Percentiles rank a stretch among this genome's conserved stretches.
These are phyloP conservation scores for Elongisporangium prolatum DNA, from an alignment of 352 stramenopile species.

Conservation along the genomic window DNA sequence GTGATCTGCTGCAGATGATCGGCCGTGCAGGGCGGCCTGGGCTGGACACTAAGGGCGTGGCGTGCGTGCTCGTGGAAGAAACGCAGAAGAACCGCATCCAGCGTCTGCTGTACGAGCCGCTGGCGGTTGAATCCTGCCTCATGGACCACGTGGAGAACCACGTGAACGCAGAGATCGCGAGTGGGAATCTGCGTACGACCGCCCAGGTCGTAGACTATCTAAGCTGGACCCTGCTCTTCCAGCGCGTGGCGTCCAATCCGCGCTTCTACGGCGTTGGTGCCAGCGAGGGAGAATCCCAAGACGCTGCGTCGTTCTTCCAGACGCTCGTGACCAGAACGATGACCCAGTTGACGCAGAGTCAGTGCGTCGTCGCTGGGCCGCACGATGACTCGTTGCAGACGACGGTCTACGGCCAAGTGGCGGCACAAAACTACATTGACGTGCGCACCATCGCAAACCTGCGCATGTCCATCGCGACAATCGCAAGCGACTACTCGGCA, in stretches of 20 bases:
- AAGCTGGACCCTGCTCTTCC: slow-evolving; percentile 96
- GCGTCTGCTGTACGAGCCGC: slow-evolving; percentile 97
- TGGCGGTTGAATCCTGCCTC: slow-evolving; percentile 97
- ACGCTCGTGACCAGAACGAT: slow-evolving; percentile 72
- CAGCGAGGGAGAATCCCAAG: slow-evolving; percentile 26
- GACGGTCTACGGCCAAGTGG: slow-evolving; percentile 90
- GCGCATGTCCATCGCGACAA: slow-evolving; percentile 26
- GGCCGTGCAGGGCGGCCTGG: slow-evolving; percentile 94
- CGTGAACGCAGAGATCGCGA: slow-evolving; percentile 96
- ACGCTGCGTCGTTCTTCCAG: slow-evolving; percentile 72
- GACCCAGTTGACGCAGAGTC: slow-evolving; percentile 74
- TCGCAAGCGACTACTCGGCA: slow-evolving; percentile 9
- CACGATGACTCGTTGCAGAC: slow-evolving; percentile 44
- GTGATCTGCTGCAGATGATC: slow-evolving; percentile 99
- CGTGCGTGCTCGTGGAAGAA: slow-evolving; percentile 96
- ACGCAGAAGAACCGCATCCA: slow-evolving; percentile 99
- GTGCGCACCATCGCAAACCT: slow-evolving; percentile 86
- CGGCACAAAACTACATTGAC: slow-evolving; percentile 96
- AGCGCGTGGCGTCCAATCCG: slow-evolving; percentile 94
- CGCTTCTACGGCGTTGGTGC: slow-evolving; percentile 91
- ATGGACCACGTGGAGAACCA: slow-evolving; percentile 89
- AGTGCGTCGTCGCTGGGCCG: slow-evolving; percentile 77
- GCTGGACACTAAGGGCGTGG: slow-evolving; percentile 94
- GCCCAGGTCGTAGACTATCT: slow-evolving; percentile 95
- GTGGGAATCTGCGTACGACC: slow-evolving; percentile 81